Conservation (phyloP, 2,329 filamentous ascomycete genomes). For the Zymoseptoria crescenta region DNA sequence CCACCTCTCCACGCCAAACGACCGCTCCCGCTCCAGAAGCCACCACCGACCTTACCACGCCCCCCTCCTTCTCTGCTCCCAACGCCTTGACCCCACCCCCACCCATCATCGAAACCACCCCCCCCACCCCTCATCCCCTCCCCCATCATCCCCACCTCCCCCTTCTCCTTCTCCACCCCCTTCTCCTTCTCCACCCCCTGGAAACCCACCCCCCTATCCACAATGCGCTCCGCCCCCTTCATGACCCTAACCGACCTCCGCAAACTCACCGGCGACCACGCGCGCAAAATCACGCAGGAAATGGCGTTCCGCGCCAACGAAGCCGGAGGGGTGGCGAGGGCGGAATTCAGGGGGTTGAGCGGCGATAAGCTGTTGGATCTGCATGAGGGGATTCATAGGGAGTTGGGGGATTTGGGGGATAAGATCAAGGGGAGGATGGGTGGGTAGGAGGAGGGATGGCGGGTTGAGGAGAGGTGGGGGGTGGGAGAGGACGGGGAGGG, state of each 20-base stretch:
- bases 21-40: background rate
- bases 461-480: too few species aligned
- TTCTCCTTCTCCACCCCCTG: background rate
- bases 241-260: background rate
- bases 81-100: background rate
- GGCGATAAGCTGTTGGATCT: background rate
- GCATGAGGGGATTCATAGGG: too few species aligned
- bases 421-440: background rate
- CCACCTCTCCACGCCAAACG: too few species aligned
- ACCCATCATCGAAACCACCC: background rate
- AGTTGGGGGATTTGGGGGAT: background rate
- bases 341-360: background rate
- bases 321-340: background rate
- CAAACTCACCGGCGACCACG: background rate
- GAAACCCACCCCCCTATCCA: background rate
- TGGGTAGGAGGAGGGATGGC: too few species aligned
- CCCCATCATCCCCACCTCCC: background rate
- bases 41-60: background rate
- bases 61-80: background rate
- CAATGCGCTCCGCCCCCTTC: background rate
- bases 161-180: background rate
- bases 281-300: background rate
- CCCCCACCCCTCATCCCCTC: background rate
- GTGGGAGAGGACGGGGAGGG: too few species aligned
- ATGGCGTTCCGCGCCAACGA: background rate